Base-by-base conservation (phyloP, 2,329 filamentous ascomycete species). In the Claviceps fusiformis region DNA sequence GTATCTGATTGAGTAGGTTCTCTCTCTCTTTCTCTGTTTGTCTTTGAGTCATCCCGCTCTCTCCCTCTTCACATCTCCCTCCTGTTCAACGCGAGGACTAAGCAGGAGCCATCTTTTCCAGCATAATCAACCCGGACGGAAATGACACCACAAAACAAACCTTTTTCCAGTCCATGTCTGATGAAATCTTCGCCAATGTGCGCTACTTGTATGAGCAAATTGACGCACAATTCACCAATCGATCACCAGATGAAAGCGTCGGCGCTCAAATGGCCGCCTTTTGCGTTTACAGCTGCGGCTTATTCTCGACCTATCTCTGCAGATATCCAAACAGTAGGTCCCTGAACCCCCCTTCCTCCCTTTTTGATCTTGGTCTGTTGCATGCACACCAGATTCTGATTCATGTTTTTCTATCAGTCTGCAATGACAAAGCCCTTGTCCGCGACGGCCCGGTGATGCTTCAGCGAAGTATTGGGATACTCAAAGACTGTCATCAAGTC, bases 211-310 rank as follows among this genome's bases (percentile, higher is more conserved):
- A 73, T 57, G 70, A 76, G 50, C 77, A 79, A 57, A 73, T 79
- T 17, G 71, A 76, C 50, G 73, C 73, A 5, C 76, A 79, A 54
- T 79, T 78, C 56, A 71, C 71, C 15, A 68, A 71, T 5, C 70
- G 73, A 6, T 66, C 71, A 1, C 66, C 70, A 0, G 72, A 77
- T 37, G 75, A 77, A 57, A 74, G 73, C 41, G 71, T 77, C 17
- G 77, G 77, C 2, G 75, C 75, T 2, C 76, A 79, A 61, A 79
- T 80, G 69, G 71, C 76, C 17, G 74, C 75, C 1, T 80, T 80
- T 59, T 77, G 75, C 55, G 75, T 79, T 13, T 80, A 79, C 53
- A 77, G 70, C n/a, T 79, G 76, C 58, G 77, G 75, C 15, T 66
- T 80, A 29, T 71, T 80, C 54, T 73, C 76, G 7, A 73, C 72